Conservation (phyloP, 2,329 filamentous ascomycete species). For the Blastomyces gilchristii region DNA sequence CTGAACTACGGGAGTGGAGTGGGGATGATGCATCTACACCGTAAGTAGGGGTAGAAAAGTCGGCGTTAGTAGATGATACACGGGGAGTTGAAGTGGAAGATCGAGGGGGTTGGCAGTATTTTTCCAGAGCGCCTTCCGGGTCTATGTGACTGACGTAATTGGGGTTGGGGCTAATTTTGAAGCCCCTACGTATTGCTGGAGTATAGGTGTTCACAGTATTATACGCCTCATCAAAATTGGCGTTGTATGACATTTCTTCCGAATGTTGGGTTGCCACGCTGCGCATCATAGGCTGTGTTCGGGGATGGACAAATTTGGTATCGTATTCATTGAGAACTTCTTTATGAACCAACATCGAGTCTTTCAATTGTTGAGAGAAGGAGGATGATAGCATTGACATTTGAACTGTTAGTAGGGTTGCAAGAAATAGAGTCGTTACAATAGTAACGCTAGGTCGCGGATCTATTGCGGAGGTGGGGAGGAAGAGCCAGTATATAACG, state of each 20-base stretch:
- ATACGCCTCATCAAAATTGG: conserved; percentile 35
- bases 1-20: conserved; percentile 30
- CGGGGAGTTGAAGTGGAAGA: conserved; percentile 15
- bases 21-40: conserved; percentile 40
- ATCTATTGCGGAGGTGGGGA: conserved; percentile 67
- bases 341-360: conserved; percentile 72
- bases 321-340: conserved; percentile 95
- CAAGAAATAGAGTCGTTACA: conserved; percentile 68
- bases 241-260: conserved; percentile 27
- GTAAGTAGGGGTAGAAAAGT: conserved; percentile 34
- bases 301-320: conserved; percentile 85
- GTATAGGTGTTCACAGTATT: conserved; percentile 53
- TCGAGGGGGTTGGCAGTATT: conserved; percentile 38
- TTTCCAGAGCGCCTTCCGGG: conserved; percentile 45
- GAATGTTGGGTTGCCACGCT: conserved; percentile 72
- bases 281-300: conserved; percentile 68
- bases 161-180: conserved; percentile 72
- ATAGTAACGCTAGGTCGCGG: conserved; percentile 76
- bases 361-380: conserved; percentile 77
- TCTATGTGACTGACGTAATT: conserved; percentile 66
- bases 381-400: conserved; percentile 61
- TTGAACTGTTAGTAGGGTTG: conserved; percentile 64
- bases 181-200: conserved; percentile 58
- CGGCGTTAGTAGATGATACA: conserved; percentile 22
- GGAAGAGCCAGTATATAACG: conserved; percentile 77